Evolutionary conservation across 306 rosid genomes (phyloP).

Genomic region (Quercus mongolica): DNA sequence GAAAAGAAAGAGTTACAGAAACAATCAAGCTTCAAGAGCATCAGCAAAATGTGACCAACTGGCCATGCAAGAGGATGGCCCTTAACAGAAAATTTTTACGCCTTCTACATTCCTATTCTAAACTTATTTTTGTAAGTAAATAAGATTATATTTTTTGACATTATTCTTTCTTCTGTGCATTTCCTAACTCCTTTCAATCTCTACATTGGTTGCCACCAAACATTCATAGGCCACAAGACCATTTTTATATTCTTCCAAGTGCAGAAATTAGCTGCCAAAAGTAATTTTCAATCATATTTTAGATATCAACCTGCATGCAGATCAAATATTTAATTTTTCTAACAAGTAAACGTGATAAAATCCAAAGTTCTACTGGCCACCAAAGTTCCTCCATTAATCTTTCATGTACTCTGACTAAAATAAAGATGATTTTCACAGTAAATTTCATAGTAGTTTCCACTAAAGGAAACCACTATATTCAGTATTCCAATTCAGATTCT

Average conservation of each 20-base stretch:
- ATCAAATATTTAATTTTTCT: background rate
- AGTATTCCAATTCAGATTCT: background rate
- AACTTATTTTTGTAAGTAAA: background rate
- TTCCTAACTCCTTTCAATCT: background rate
- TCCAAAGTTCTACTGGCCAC: background rate
- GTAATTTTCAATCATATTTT: background rate
- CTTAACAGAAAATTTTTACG: background rate
- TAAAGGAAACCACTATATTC: background rate
- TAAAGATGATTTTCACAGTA: background rate
- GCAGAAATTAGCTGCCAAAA: background rate
- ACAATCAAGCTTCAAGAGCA: background rate
- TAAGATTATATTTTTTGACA: background rate
- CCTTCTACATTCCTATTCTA: background rate
- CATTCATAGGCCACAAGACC: background rate
- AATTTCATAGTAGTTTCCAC: background rate
- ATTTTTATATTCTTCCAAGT: background rate
- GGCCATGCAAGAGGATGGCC: background rate
- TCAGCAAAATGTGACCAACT: background rate
- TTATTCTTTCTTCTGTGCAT: background rate
- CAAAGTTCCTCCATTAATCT: background rate
- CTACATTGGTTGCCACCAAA: conserved; percentile 1
- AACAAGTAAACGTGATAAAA: background rate
- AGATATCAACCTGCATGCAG: background rate
- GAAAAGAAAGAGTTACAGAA: background rate
- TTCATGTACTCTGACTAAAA: background rate